Percentiles rank a stretch among this genome's conserved stretches.
Conservation (phyloP, 345 rosid species). For the Tarenaya hassleriana region DNA sequence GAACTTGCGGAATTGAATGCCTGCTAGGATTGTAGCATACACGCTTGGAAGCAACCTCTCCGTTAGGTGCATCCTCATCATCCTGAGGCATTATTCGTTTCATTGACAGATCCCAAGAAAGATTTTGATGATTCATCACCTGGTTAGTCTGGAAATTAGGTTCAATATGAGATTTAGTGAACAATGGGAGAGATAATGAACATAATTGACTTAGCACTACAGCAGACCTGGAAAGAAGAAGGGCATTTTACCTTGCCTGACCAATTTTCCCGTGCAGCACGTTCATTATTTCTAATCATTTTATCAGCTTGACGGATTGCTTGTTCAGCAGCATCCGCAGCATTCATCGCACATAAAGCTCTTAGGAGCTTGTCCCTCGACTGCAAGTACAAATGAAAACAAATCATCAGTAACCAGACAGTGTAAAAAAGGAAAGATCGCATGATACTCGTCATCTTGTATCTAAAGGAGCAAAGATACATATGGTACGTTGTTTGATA, state of each 20-base stretch:
- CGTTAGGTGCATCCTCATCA: constrained; percentile 51
- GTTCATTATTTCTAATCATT: constrained; percentile 71
- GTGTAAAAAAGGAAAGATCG: constrained; percentile 2
- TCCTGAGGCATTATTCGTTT: constrained; percentile 65
- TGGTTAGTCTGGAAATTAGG: constrained; percentile 66
- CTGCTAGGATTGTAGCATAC: constrained; percentile 38
- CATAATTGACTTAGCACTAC: constrained; percentile 16
- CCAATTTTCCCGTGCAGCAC: constrained; percentile 73
- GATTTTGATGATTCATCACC: constrained; percentile 40
- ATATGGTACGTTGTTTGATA: constrained; percentile 1
- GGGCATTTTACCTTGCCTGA: constrained; percentile 50
- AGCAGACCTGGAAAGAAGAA: constrained; percentile 18
- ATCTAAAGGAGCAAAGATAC: constrained; percentile 17
- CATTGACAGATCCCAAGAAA: constrained; percentile 50
- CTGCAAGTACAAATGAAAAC: constrained; percentile 37
- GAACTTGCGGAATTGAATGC: constrained; percentile 33
- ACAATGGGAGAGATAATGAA: constrained; percentile 15
- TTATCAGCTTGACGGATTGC: constrained; percentile 92
- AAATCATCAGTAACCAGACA: constrained; percentile 22
- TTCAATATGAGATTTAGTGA: constrained; percentile 14
- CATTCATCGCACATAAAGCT: constrained; percentile 82
- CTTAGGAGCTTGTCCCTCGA: constrained; percentile 76
- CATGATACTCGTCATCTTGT: constrained; percentile 14
- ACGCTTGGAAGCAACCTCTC: constrained; percentile 62
- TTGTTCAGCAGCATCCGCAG: constrained; percentile 95